A percentile compares a stretch with the other conserved stretches of the same genome.
Evolutionary conservation across 441 rosid genomes (phyloP).

Genomic region (Mallotus japonicus): DNA sequence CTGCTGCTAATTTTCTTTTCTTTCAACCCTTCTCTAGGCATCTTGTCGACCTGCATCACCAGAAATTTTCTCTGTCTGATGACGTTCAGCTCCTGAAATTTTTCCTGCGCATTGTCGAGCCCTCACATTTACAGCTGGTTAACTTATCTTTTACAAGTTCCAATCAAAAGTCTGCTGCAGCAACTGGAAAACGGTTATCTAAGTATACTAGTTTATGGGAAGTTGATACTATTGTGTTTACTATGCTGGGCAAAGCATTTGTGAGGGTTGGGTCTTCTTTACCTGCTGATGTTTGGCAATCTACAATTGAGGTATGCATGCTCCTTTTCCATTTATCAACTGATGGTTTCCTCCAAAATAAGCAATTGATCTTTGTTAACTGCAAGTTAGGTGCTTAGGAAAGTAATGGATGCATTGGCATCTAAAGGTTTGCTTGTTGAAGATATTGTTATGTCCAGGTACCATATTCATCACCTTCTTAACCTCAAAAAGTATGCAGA

Average conservation of each 20-base stretch:
- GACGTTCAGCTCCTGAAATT: constrained; percentile 57
- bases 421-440: constrained; percentile 58
- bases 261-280: constrained; percentile 52
- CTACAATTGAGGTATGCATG: constrained; percentile 53
- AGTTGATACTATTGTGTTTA: constrained; percentile 50
- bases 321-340: constrained; percentile 20
- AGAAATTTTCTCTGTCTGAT: constrained; percentile 44
- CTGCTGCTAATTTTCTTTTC: background rate
- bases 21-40: constrained; percentile 33
- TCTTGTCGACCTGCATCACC: constrained; percentile 37
- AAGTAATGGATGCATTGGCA: constrained; percentile 70
- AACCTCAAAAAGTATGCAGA: constrained; percentile 11
- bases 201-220: constrained; percentile 56
- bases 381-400: constrained; percentile 58
- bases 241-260: constrained; percentile 65
- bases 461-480: constrained; percentile 19
- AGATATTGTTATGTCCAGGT: constrained; percentile 68
- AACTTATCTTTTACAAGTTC: constrained; percentile 32
- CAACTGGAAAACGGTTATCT: constrained; percentile 42
- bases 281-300: constrained; percentile 60
- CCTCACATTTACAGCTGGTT: constrained; percentile 41
- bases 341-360: constrained; percentile 5
- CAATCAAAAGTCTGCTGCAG: constrained; percentile 34
- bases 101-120: constrained; percentile 46
- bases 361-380: constrained; percentile 14